Evolutionary conservation across 2,329 filamentous ascomycete genomes (phyloP).

Genomic region (Aureobasidium lini): DNA sequence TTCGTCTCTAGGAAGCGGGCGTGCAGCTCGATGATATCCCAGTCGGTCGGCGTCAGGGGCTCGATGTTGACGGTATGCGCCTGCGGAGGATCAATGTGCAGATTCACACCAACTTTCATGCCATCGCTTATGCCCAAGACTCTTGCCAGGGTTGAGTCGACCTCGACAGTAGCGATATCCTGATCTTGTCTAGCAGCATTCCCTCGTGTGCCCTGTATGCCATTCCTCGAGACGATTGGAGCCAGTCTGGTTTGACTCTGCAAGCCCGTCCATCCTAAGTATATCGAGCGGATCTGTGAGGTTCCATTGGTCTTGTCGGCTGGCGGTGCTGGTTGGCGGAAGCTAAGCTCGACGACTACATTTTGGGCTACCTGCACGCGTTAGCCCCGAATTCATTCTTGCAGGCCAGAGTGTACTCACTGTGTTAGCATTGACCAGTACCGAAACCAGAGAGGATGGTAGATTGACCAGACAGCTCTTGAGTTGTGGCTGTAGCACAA

Average conservation of each 20-base stretch:
- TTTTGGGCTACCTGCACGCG: slow-evolving; percentile 72
- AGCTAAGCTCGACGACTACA: slow-evolving; percentile 88
- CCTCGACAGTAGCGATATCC: slow-evolving; percentile 70
- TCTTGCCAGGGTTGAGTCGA: slow-evolving; percentile 76
- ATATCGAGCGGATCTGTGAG: slow-evolving; percentile 58
- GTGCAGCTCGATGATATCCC: slow-evolving; percentile 79
- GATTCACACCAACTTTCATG: slow-evolving; percentile 60
- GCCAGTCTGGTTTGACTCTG: slow-evolving; percentile 78
- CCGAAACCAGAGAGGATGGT: slow-evolving; percentile 71
- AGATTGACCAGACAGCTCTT: slow-evolving; percentile 96
- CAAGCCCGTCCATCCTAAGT: slow-evolving; percentile 96
- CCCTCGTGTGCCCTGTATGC: slow-evolving; percentile 39
- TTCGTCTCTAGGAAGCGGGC: slow-evolving; percentile 94
- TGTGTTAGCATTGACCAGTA: slow-evolving; percentile 84
- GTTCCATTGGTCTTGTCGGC: slow-evolving; percentile 30
- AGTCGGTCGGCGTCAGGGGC: slow-evolving; percentile 62
- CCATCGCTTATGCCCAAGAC: slow-evolving; percentile 72
- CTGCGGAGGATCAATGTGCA: slow-evolving; percentile 85
- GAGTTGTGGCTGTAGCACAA: slow-evolving; percentile 69
- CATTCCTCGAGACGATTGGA: slow-evolving; percentile 66
- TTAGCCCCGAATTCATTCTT: slow-evolving; percentile 19
- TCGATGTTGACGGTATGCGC: slow-evolving; percentile 96
- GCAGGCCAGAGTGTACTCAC: slow-evolving; percentile 43
- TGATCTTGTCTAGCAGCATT: slow-evolving; percentile 60
- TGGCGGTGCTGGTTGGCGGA: slow-evolving; percentile 52